Evolutionary conservation across 257 asterid species (phyloP).

Genomic region (Paulownia fortunei): DNA sequence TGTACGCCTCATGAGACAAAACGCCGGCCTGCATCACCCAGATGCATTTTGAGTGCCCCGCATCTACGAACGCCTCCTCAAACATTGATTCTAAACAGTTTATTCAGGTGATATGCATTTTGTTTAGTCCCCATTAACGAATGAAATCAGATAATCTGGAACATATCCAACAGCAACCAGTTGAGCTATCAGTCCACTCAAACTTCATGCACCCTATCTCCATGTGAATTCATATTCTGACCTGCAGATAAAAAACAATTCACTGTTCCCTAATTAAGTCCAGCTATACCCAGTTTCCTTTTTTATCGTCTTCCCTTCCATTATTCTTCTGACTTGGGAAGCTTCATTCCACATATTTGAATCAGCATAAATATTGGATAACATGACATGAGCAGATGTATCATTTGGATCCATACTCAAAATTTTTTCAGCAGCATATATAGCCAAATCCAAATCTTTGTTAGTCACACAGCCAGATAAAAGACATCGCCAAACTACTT

Average conservation of each 20-base stretch:
- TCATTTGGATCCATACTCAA: constrained; percentile 72
- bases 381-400: constrained; percentile 63
- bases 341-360: constrained; percentile 75
- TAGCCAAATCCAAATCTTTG: constrained; percentile 57
- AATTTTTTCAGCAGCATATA: constrained; percentile 68
- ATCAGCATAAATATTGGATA: constrained; percentile 75
- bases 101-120: not conserved
- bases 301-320: constrained; percentile 61
- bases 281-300: constrained; percentile 84
- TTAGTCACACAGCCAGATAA: constrained; percentile 68
- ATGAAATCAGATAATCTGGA: constrained; percentile 31
- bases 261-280: constrained; percentile 52
- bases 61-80: too few relatives aligned
- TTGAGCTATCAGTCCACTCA: constrained; percentile 48
- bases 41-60: not conserved
- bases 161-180: constrained; percentile 42
- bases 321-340: constrained; percentile 59
- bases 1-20: not conserved
- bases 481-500: constrained; percentile 83
- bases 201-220: constrained; percentile 30
- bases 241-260: constrained; percentile 44
- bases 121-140: constrained; percentile 19
- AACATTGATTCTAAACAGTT: too few relatives aligned
- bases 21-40: not conserved
- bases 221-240: constrained; percentile 25